phyloP scores from a whole-genome alignment of 192 early-diverging fungal genomes.

The Chytriomyces confervae region DNA sequence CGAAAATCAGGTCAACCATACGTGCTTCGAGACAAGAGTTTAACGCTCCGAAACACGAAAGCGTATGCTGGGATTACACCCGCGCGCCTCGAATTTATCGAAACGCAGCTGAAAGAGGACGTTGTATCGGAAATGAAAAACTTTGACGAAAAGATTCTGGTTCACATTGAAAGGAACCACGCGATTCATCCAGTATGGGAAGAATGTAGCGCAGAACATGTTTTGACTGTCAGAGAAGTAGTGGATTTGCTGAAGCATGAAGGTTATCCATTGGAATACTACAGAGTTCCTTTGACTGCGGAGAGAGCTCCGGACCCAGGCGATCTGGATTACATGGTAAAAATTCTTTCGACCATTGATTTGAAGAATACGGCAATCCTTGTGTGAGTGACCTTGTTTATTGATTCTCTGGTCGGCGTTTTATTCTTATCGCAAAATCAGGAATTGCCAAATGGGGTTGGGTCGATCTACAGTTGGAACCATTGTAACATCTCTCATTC shows the following conservation, averaged over 20 bases:
- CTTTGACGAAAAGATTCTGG: conserved; percentile 59
- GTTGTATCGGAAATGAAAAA: conserved; percentile 52
- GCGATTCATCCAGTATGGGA: conserved; percentile 62
- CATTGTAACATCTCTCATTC: conserved; percentile 43
- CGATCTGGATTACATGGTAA: conserved; percentile 63
- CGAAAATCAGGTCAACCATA: conserved; percentile 49
- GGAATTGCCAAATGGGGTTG: conserved; percentile 68
- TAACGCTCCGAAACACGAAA: conserved; percentile 66
- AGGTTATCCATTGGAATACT: conserved; percentile 43
- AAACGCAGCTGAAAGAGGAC: conserved; percentile 62
- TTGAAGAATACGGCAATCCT: conserved; percentile 55
- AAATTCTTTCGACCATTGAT: conserved; percentile 50
- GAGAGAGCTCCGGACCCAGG: conserved; percentile 58
- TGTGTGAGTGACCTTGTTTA: conserved; percentile 40
- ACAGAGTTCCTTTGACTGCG: conserved; percentile 67
- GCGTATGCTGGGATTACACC: conserved; percentile 65
- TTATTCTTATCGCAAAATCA: not conserved
- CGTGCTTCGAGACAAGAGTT: conserved; percentile 62
- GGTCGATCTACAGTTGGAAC: conserved; percentile 67
- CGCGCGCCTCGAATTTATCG: conserved; percentile 59
- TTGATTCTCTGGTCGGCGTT: not conserved
- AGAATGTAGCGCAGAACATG: conserved; percentile 58
- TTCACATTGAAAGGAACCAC: conserved; percentile 61
- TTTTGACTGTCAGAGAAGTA: conserved; percentile 59
- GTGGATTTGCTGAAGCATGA: conserved; percentile 50